Evolutionary conservation across 176 grass and related monocot genomes (phyloP).

Genomic region (Tillandsia leiboldiana): DNA sequence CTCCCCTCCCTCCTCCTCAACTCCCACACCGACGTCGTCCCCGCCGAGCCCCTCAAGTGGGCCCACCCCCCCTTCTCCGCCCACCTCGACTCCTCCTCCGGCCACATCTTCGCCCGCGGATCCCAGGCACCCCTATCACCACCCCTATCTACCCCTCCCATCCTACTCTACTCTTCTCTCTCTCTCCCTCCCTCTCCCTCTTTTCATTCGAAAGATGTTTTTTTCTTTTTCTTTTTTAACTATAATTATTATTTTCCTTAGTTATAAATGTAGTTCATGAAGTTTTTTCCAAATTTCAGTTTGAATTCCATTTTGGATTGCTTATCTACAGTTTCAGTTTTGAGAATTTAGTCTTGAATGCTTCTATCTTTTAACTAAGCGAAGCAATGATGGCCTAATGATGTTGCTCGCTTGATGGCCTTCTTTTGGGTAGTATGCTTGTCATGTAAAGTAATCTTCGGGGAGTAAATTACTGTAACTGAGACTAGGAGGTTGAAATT

Average conservation of each 20-base stretch:
- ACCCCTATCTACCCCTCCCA: background rate
- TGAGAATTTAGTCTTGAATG: background rate
- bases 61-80: slow-evolving; percentile 75
- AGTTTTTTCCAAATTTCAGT: no score
- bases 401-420: no score
- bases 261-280: no score
- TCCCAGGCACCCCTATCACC: slow-evolving; percentile 42
- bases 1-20: slow-evolving; percentile 75
- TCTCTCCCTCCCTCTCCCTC: background rate
- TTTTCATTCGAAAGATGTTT: background rate
- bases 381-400: no score
- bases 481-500: no score
- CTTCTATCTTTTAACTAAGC: background rate
- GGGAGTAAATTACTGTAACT: no score
- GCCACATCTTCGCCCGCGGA: slow-evolving; percentile 74
- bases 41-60: slow-evolving; percentile 83
- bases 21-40: slow-evolving; percentile 95
- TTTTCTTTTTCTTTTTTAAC: background rate
- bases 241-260: background rate
- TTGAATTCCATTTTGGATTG: no score
- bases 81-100: slow-evolving; percentile 37
- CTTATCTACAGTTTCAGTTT: slow-evolving; percentile 2
- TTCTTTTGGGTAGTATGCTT: no score
- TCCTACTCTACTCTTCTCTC: background rate
- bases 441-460: no score